Percentiles rank a stretch among this genome's conserved stretches.
Evolutionary conservation across 805 yeast genomes (phyloP).

Genomic region (Metschnikowia continentalis): DNA sequence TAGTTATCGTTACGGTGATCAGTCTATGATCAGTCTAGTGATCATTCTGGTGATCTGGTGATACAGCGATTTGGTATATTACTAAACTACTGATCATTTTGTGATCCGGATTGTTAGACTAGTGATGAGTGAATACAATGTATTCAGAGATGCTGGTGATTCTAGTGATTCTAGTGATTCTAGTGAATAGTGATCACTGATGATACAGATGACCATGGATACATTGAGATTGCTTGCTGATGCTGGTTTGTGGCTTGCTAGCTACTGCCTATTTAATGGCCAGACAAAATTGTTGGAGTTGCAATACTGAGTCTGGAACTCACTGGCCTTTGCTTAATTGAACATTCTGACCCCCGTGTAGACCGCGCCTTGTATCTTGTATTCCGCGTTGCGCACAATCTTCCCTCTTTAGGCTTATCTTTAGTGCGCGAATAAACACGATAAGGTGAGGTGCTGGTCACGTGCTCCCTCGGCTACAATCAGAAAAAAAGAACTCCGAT

Average conservation of each 20-base stretch:
- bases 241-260: neutral
- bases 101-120: too few relatives aligned
- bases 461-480: neutral
- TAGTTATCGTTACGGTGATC: too few relatives aligned
- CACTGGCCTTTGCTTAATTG: neutral
- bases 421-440: neutral
- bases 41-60: too few relatives aligned
- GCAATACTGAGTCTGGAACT: neutral
- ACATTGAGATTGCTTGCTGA: too few relatives aligned
- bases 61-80: too few relatives aligned
- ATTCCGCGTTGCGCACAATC: neutral
- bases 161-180: too few relatives aligned
- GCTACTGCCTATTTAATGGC: neutral
- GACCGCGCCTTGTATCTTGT: neutral
- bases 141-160: too few relatives aligned
- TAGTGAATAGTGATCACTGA: too few relatives aligned
- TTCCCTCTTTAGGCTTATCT: neutral
- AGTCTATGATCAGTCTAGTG: too few relatives aligned
- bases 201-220: too few relatives aligned
- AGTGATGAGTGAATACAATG: too few relatives aligned
- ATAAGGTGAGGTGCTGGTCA: neutral
- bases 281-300: neutral
- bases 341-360: neutral
- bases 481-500: constrained; percentile 47
- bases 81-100: too few relatives aligned